phyloP scores from a whole-genome alignment of 176 grass and related monocot genomes.

The Eleusine indica region DNA sequence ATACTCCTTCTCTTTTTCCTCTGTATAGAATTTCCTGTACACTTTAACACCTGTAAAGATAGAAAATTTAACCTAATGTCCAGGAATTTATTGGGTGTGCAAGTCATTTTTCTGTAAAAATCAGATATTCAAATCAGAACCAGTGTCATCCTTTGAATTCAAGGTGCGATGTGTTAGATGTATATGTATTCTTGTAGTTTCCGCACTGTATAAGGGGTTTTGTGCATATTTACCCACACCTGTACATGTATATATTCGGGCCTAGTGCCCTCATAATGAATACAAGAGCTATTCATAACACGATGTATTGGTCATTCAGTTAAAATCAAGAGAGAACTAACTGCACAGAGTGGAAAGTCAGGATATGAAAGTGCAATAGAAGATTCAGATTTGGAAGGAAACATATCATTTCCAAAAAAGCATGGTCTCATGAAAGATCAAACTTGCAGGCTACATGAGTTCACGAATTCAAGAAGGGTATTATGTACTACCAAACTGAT shows the following conservation, averaged over 20 bases:
- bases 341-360: no score
- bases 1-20: conserved; percentile 64
- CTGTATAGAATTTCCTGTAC: conserved; percentile 84
- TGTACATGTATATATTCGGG: no score
- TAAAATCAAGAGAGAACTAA: not conserved
- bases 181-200: no score
- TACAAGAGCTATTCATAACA: no score
- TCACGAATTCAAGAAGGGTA: conserved; percentile 3
- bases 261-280: no score
- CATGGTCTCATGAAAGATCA: not conserved
- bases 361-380: not conserved
- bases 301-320: not conserved
- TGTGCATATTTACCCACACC: no score
- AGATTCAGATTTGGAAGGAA: conserved; percentile 1
- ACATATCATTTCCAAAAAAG: not conserved
- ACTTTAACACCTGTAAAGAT: conserved; percentile 66
- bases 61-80: conserved; percentile 29
- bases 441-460: conserved; percentile 2
- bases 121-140: not conserved
- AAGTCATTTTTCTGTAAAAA: not conserved
- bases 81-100: not conserved
- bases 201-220: no score
- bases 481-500: conserved; percentile 11
- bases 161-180: not conserved
- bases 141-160: no score